phyloP scores from a whole-genome alignment of 192 early-diverging fungal genomes.

The Umbelopsis isabellina region DNA sequence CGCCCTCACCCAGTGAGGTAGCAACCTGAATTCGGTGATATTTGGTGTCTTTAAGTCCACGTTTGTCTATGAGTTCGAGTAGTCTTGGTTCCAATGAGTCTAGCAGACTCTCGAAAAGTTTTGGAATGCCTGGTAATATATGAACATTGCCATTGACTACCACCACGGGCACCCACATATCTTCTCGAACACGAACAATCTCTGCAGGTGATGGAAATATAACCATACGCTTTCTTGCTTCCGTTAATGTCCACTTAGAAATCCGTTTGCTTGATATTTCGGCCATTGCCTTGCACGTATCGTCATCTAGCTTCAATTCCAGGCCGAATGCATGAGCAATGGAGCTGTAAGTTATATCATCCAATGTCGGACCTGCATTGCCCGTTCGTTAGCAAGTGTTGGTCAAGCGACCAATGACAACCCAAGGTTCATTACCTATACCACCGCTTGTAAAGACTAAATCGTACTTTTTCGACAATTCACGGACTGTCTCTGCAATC shows the following conservation, averaged over 20 bases:
- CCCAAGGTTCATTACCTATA: conserved; percentile 50
- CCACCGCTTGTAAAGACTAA: conserved; percentile 78
- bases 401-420: neutral
- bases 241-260: conserved; percentile 33
- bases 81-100: conserved; percentile 37
- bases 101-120: conserved; percentile 57
- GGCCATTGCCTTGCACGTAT: conserved; percentile 61
- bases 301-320: conserved; percentile 53
- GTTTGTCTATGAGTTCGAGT: conserved; percentile 13
- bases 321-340: conserved; percentile 61
- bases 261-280: conserved; percentile 23
- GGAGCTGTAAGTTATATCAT: conserved; percentile 69
- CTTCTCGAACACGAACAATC: conserved; percentile 46
- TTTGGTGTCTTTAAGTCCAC: conserved; percentile 2
- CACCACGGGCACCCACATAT: conserved; percentile 77
- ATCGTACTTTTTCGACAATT: conserved; percentile 50
- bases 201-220: conserved; percentile 51
- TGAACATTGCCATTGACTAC: conserved; percentile 66
- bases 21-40: conserved; percentile 51
- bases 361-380: conserved; percentile 58
- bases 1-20: conserved; percentile 47
- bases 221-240: conserved; percentile 68
- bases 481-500: conserved; percentile 48
- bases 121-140: conserved; percentile 71
- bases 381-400: neutral